Conservation (phyloP, 139 green algal species). For the Chlorella sp. region DNA sequence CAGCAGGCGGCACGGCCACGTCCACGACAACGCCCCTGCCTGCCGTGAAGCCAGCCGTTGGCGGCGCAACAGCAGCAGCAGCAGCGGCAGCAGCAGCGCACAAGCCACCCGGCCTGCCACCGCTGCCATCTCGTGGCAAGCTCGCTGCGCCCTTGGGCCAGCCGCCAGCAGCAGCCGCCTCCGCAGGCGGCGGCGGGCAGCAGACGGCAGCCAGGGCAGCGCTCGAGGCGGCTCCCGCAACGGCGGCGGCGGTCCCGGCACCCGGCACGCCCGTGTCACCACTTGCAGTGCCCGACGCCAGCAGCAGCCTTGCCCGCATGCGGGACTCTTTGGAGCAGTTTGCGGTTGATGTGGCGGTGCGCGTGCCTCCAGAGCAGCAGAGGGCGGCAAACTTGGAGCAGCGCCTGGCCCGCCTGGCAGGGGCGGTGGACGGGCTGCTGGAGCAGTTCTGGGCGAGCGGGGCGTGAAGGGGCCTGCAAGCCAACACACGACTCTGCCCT, state of each 20-base stretch:
- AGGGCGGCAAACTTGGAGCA: not conserved
- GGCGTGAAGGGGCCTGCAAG: not conserved
- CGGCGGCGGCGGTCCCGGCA: not conserved
- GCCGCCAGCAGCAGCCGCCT: not conserved
- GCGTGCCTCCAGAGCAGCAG: not conserved
- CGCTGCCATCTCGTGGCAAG: not conserved
- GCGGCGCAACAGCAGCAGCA: not conserved
- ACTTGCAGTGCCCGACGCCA: not conserved
- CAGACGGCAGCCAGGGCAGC: not conserved
- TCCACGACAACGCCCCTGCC: too few relatives aligned
- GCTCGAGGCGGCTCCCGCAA: not conserved
- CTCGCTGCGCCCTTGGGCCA: not conserved
- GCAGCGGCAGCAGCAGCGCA: constrained; percentile 13
- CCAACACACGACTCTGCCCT: not conserved
- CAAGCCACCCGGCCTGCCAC: not conserved
- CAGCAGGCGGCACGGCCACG: not conserved
- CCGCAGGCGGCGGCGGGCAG: not conserved
- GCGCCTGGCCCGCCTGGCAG: not conserved
- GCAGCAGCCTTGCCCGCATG: constrained; percentile 9
- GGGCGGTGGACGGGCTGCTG: not conserved
- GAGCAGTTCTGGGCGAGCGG: not conserved
- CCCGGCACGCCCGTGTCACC: too few relatives aligned
- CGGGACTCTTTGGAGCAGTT: not conserved
- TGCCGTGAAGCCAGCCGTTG: not conserved
- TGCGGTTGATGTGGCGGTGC: not conserved